Conservation (phyloP, 345 rosid species). For the Populus alba region DNA sequence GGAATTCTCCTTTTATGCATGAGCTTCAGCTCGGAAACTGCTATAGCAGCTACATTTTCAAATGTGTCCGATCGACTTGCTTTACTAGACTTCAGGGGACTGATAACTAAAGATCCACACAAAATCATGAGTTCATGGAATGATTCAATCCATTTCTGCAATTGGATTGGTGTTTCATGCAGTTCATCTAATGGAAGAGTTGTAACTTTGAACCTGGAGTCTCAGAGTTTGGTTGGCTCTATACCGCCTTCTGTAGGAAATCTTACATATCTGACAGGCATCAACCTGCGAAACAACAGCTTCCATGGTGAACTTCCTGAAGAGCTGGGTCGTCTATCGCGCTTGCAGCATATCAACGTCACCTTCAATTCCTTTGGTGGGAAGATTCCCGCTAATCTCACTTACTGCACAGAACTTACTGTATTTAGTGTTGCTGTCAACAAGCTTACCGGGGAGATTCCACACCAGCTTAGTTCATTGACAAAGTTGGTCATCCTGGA, state of each 20-base stretch:
- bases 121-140: constrained; percentile 23
- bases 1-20: constrained; percentile 1
- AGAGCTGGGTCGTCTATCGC: constrained; percentile 16
- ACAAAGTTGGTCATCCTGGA: not conserved
- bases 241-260: constrained; percentile 25
- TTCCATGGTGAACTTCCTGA: constrained; percentile 23
- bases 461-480: constrained; percentile 15
- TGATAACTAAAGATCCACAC: constrained; percentile 24
- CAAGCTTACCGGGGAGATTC: constrained; percentile 15
- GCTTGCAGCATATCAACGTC: constrained; percentile 12
- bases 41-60: not conserved
- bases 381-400: constrained; percentile 16
- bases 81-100: constrained; percentile 26
- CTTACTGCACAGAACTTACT: constrained; percentile 12
- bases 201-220: constrained; percentile 7
- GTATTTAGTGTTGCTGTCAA: not conserved
- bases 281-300: constrained; percentile 15
- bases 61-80: constrained; percentile 20
- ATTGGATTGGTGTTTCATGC: constrained; percentile 29
- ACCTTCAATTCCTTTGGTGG: constrained; percentile 11
- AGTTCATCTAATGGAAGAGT: constrained; percentile 6
- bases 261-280: constrained; percentile 11
- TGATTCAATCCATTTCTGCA: constrained; percentile 26
- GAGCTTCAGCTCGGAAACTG: not conserved
- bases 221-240: constrained; percentile 19